Conservation (phyloP, 1,139 yeast species). For the Pichia sp. region DNA sequence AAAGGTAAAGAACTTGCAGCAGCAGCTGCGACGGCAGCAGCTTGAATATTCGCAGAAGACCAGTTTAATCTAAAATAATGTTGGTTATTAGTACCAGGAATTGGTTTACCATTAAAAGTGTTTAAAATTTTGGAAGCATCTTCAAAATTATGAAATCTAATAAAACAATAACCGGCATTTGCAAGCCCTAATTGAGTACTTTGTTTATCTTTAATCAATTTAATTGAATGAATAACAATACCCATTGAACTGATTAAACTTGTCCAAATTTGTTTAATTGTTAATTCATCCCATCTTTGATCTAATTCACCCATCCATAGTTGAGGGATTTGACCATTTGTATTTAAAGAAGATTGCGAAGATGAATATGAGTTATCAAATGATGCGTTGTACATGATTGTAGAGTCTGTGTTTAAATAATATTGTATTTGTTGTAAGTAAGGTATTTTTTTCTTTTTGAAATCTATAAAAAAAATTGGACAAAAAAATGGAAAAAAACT, state of each 20-base stretch:
- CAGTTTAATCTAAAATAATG: conserved; percentile 63
- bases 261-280: conserved; percentile 55
- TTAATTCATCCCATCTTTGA: conserved; percentile 62
- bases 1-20: conserved; percentile 11
- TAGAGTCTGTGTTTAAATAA: too few relatives aligned
- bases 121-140: conserved; percentile 63
- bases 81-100: conserved; percentile 51
- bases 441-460: not conserved
- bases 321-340: conserved; percentile 27
- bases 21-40: conserved; percentile 20
- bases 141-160: conserved; percentile 56
- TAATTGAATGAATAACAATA: conserved; percentile 32
- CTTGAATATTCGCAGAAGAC: conserved; percentile 45
- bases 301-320: conserved; percentile 80
- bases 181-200: conserved; percentile 27
- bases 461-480: not conserved
- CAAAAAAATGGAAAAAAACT: too few relatives aligned
- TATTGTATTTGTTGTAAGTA: too few relatives aligned
- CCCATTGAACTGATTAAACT: conserved; percentile 29
- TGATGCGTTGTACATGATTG: conserved; percentile 3
- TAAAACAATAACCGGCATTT: conserved; percentile 73
- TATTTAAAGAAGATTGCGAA: conserved; percentile 3
- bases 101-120: conserved; percentile 52
- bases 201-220: conserved; percentile 33
- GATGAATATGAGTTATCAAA: conserved; percentile 11